phyloP scores from a whole-genome alignment of 257 asterid species.

The Linaria vulgaris region DNA sequence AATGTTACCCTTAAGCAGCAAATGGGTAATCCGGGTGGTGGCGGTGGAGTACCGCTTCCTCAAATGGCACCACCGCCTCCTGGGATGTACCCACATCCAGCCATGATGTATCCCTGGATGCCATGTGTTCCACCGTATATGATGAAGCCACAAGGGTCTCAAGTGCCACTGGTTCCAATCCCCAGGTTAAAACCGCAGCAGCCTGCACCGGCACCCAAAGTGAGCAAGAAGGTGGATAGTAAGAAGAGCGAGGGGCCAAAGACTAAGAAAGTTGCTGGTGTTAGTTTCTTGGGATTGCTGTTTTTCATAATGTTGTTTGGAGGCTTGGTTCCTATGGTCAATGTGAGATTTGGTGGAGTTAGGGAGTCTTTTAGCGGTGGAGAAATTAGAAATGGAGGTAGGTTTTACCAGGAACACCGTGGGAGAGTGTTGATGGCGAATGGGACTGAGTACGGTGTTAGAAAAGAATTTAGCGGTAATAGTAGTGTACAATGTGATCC shows the following conservation, averaged over 20 bases:
- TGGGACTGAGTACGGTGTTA: conserved; percentile 43
- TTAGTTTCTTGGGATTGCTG: conserved; percentile 83
- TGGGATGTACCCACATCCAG: conserved; percentile 73
- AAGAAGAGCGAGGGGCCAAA: conserved; percentile 72
- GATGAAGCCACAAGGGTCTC: conserved; percentile 94
- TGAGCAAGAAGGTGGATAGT: conserved; percentile 54
- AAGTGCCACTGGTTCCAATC: conserved; percentile 90
- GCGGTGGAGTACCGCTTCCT: conserved; percentile 41
- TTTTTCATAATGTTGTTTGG: conserved; percentile 78
- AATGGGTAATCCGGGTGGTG: conserved; percentile 48
- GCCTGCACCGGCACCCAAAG: conserved; percentile 48
- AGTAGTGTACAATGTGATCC: conserved; percentile 33
- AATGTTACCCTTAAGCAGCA: conserved; percentile 79
- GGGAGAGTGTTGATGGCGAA: conserved; percentile 74
- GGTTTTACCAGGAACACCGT: conserved; percentile 47
- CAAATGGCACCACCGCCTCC: conserved; percentile 58
- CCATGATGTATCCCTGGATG: conserved; percentile 95
- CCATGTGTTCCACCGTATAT: conserved; percentile 73
- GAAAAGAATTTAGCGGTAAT: conserved; percentile 36
- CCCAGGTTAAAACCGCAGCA: conserved; percentile 84
- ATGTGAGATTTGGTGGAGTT: conserved; percentile 68
- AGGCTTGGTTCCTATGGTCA: conserved; percentile 80
- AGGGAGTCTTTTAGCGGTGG: conserved; percentile 54
- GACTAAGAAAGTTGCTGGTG: conserved; percentile 87
- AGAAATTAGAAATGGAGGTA: conserved; percentile 34